Conservation (phyloP, 2,329 filamentous ascomycete species). For the Rhynchosporium agropyri region DNA sequence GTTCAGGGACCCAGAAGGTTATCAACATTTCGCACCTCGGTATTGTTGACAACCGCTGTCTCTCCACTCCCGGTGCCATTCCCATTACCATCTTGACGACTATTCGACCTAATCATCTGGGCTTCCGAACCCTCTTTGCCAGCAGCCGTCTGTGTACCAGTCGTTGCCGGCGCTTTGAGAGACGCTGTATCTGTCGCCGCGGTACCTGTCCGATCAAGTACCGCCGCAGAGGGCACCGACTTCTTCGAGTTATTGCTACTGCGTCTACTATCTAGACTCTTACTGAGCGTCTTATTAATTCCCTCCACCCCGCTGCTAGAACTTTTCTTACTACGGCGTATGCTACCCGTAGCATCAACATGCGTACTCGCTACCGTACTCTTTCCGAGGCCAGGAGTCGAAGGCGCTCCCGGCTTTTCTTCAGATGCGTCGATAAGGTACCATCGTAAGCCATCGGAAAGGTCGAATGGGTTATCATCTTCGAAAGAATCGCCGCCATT, state of each 20-base stretch:
- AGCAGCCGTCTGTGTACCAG: conserved; percentile 27
- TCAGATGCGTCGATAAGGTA: conserved; percentile 93
- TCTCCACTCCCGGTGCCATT: conserved; percentile 15
- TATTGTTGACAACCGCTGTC: conserved; percentile 9
- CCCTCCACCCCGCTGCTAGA: conserved; percentile 63
- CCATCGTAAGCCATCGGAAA: conserved; percentile 94
- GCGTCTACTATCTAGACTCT: conserved; percentile 86
- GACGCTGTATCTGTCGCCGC: conserved; percentile 34
- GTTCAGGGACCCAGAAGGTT: conserved; percentile 38
- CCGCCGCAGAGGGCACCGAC: conserved; percentile 52
- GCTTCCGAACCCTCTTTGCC: conserved; percentile 32
- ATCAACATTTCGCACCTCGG: conserved; percentile 40
- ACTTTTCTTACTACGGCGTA: conserved; percentile 50
- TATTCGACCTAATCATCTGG: conserved; percentile 29
- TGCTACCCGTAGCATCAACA: conserved; percentile 81
- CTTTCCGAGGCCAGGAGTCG: conserved; percentile 89
- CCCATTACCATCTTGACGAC: conserved; percentile 25
- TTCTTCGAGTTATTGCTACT: conserved; percentile 87
- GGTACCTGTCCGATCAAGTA: conserved; percentile 34
- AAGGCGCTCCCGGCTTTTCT: conserved; percentile 87
- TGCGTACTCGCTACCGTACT: conserved; percentile 87
- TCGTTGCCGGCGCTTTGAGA: conserved; percentile 31
- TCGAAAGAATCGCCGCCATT: conserved; percentile 63
- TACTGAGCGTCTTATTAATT: conserved; percentile 77
- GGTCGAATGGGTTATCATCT: conserved; percentile 95